Base-by-base conservation (phyloP, 2,329 filamentous ascomycete genomes). In the Exophiala sideris region DNA sequence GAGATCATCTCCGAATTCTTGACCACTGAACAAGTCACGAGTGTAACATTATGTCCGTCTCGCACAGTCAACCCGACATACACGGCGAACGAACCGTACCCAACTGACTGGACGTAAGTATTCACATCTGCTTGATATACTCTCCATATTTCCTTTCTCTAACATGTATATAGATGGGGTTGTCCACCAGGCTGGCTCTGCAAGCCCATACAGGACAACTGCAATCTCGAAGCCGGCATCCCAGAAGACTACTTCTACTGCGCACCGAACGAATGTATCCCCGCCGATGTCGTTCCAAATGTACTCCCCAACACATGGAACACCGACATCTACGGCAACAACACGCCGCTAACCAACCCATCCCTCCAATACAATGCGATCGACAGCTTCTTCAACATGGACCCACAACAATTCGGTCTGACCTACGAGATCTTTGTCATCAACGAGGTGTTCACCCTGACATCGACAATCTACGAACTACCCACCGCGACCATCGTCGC, bases 381-480 rank as follows among this genome's bases (percentile, higher is more conserved):
- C 16, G 59, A 64, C 35, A 38, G 63, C 18, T 88, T 87, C 65
- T 88, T 84, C 70, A 79, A 87, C 54, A 74, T 88, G n/a, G 74
- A 84, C 51, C 82, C 86, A 0, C 67, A 73, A 1, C 75, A 75
- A 0, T 89, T 88, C 54, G 85, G 84, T 3, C 71, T 88, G 12
- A 79, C 75, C 46, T 85, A 81, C 54, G 79, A 79, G 39, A 83
- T 88, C 14, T 88, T 86, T 56, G 73, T 76, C 16, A 69, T 75
- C 20, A 36, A 59, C 16, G 64, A 77, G 4, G 61, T 71, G 1
- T 62, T 74, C 9, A 74, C 69, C 0, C 81, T 78, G 1, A 69
- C 76, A 33, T 59, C 58, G 47, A 75, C 73, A 0, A 84, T 80
- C 0, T 54, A 65, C 0, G 53, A 59, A 2, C 47, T 62, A 14